These are phyloP conservation scores for Castanea mollissima DNA, from an alignment of 306 rosid genomes.

Conservation along the genomic window DNA sequence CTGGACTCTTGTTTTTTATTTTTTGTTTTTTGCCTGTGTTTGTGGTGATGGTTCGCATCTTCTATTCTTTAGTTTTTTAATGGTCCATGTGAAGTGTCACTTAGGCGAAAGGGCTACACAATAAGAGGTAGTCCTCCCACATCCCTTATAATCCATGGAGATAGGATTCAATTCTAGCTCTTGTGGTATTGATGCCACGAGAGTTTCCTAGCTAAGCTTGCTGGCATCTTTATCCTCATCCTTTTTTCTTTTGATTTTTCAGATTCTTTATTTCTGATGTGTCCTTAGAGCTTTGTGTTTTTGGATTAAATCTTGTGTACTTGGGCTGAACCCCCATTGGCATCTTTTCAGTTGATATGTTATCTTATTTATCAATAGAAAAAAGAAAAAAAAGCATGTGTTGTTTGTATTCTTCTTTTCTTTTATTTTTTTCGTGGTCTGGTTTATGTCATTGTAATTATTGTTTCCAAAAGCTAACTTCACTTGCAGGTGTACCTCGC, in stretches of 20 bases:
- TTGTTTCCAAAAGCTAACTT: slow-evolving; percentile 13
- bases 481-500: slow-evolving; percentile 92
- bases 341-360: slow-evolving; percentile 11
- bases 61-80: neutral
- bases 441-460: slow-evolving; percentile 3
- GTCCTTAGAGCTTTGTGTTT: slow-evolving; percentile 7
- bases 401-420: neutral
- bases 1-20: slow-evolving; percentile 5
- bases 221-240: neutral
- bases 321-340: slow-evolving; percentile 7
- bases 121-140: neutral
- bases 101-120: neutral
- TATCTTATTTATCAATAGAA: slow-evolving; percentile 20
- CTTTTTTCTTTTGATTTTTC: neutral
- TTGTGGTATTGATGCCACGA: neutral
- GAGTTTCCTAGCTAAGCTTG: neutral
- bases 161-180: neutral
- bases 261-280: slow-evolving; percentile 12
- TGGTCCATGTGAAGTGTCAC: neutral
- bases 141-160: neutral
- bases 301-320: slow-evolving; percentile 5
- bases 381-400: neutral
- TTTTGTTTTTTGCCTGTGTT: slow-evolving; percentile 5
- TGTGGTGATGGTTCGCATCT: slow-evolving; percentile 5
- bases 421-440: slow-evolving; percentile 8